phyloP scores from a whole-genome alignment of 257 asterid species.

The Penstemon eatonii region DNA sequence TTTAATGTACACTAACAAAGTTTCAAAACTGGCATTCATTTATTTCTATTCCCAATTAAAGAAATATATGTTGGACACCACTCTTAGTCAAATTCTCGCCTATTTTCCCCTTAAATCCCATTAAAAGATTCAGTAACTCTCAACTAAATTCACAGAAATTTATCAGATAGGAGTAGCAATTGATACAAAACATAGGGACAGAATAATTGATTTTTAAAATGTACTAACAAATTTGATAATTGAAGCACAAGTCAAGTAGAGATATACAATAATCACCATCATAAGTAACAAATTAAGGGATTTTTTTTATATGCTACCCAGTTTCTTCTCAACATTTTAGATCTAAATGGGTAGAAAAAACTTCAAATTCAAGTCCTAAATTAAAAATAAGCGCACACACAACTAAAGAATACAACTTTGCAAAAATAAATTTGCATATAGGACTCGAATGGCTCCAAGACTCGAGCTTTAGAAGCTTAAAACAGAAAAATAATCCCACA shows the following conservation, averaged over 20 bases:
- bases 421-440: not conserved
- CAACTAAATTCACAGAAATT: not conserved
- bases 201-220: slow-evolving; percentile 7
- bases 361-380: not conserved
- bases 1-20: not conserved
- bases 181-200: slow-evolving; percentile 14
- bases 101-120: not conserved
- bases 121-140: slow-evolving; percentile 27
- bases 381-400: not conserved
- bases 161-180: slow-evolving; percentile 1
- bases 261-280: slow-evolving; percentile 5
- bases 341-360: not conserved
- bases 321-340: not conserved
- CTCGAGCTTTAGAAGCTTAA: not conserved
- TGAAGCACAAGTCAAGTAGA: slow-evolving; percentile 19
- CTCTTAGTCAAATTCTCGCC: not conserved
- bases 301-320: too few species aligned
- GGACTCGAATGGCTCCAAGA: not conserved
- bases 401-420: not conserved
- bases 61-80: not conserved
- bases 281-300: not conserved
- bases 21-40: slow-evolving; percentile 26
- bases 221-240: slow-evolving; percentile 17
- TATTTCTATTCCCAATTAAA: slow-evolving; percentile 21
- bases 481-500: too few species aligned